Percentiles rank a stretch among this genome's conserved stretches.
Conservation (phyloP, 768 basidiomycete genomes). For the Mrakia frigida region DNA sequence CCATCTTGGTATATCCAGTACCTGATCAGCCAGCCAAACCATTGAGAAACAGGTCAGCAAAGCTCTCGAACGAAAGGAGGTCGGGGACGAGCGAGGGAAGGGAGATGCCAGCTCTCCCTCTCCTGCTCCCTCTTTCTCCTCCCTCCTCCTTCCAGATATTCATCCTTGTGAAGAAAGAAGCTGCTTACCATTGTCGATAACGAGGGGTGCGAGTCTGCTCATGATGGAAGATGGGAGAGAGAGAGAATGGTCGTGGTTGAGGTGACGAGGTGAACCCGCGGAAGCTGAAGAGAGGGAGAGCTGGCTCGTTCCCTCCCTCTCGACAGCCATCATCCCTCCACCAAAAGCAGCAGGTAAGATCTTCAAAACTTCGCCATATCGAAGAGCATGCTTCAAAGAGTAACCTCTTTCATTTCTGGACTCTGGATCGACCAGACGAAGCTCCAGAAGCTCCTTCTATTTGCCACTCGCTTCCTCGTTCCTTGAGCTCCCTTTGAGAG, state of each 20-base stretch:
- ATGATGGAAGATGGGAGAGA: slow-evolving; percentile 46
- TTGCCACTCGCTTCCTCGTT: neutral
- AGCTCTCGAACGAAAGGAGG: neutral
- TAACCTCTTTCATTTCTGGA: neutral
- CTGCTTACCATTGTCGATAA: slow-evolving; percentile 79
- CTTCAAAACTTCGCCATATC: neutral
- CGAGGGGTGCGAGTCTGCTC: slow-evolving; percentile 85
- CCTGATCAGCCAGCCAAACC: neutral
- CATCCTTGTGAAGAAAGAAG: neutral
- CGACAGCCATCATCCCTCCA: neutral
- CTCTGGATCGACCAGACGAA: neutral
- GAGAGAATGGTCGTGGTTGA: neutral
- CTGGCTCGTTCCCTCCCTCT: neutral
- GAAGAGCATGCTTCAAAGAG: neutral
- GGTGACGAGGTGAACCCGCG: neutral
- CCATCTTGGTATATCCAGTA: slow-evolving; percentile 94
- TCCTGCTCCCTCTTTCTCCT: too few species aligned
- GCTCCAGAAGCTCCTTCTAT: neutral
- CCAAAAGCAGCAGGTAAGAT: neutral
- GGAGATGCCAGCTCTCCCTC: neutral
- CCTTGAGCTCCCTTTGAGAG: neutral
- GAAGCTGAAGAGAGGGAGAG: slow-evolving; percentile 1
- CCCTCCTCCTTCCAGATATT: neutral
- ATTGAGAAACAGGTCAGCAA: neutral
- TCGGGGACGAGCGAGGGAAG: neutral